These are phyloP conservation scores for Rhizopus arrhizus DNA, from an alignment of 371 early-diverging fungal species.

Conservation along the genomic window DNA sequence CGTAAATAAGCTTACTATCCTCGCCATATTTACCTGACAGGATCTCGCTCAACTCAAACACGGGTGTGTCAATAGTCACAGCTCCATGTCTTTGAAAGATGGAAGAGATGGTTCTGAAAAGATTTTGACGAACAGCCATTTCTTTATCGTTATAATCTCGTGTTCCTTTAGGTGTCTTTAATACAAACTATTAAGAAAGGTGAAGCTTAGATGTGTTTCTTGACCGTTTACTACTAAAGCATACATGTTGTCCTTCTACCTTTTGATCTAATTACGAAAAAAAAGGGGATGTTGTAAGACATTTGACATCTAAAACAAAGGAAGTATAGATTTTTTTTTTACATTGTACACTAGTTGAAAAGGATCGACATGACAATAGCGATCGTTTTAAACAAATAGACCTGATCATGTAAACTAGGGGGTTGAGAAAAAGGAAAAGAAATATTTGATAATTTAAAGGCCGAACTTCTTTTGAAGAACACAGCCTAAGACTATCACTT, in stretches of 20 bases:
- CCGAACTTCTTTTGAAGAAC: too few species aligned
- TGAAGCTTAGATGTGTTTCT: neutral
- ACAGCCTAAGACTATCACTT: too few species aligned
- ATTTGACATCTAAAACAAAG: neutral
- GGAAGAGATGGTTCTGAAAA: slow-evolving; percentile 81
- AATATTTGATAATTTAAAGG: too few species aligned
- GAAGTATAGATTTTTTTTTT: neutral
- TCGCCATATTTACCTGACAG: slow-evolving; percentile 99
- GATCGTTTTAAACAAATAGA: neutral
- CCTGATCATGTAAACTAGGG: neutral
- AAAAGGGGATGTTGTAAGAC: neutral
- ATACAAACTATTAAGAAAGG: slow-evolving; percentile 11
- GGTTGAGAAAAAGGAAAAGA: too few species aligned
- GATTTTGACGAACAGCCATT: slow-evolving; percentile 89
- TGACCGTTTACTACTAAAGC: neutral
- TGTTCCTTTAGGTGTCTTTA: slow-evolving; percentile 73
- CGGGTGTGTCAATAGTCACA: slow-evolving; percentile 99
- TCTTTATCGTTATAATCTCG: slow-evolving; percentile 93
- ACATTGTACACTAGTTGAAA: slow-evolving; percentile 2
- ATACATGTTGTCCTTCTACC: neutral
- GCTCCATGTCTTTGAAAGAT: slow-evolving; percentile 97
- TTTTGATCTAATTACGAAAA: neutral
- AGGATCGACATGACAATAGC: neutral
- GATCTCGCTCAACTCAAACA: slow-evolving; percentile 92
- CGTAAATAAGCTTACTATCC: slow-evolving; percentile 98